These are phyloP conservation scores for Eragrostis tef DNA, from an alignment of 202 grass and related monocot species.

Conservation along the genomic window DNA sequence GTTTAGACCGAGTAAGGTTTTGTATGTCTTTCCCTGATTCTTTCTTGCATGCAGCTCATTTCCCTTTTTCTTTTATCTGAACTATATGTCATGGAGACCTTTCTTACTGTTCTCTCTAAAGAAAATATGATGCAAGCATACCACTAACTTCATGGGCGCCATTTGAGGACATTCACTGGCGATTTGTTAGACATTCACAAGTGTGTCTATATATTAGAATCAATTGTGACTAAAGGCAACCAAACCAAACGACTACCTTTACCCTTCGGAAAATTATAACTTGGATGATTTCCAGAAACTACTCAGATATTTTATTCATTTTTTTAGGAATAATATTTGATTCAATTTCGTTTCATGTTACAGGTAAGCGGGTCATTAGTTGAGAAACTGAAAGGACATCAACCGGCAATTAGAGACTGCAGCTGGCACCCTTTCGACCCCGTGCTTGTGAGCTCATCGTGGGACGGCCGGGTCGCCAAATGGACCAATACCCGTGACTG, in stretches of 20 bases:
- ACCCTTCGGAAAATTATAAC: not conserved
- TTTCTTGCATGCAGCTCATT: no score
- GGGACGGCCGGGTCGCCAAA: conserved; percentile 62
- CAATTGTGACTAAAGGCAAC: not conserved
- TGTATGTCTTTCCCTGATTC: no score
- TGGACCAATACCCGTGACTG: conserved; percentile 53
- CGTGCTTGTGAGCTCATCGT: conserved; percentile 78
- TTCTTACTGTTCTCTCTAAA: not conserved
- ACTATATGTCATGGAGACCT: no score
- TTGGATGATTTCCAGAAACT: not conserved
- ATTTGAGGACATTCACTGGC: no score
- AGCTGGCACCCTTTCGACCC: conserved; percentile 85
- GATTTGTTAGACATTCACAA: no score
- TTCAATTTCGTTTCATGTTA: conserved; percentile 34
- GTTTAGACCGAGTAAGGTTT: not conserved
- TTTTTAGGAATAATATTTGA: no score
- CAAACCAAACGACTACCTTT: not conserved
- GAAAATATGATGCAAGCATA: not conserved
- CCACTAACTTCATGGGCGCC: no score
- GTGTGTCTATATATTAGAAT: not conserved
- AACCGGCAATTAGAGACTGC: conserved; percentile 68
- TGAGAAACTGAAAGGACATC: conserved; percentile 61
- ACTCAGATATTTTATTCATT: conserved; percentile 12
- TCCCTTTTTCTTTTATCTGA: no score
- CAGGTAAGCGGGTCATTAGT: conserved; percentile 72